Base-by-base conservation (phyloP, 805 yeast species). In the Clavispora carvajalis region DNA sequence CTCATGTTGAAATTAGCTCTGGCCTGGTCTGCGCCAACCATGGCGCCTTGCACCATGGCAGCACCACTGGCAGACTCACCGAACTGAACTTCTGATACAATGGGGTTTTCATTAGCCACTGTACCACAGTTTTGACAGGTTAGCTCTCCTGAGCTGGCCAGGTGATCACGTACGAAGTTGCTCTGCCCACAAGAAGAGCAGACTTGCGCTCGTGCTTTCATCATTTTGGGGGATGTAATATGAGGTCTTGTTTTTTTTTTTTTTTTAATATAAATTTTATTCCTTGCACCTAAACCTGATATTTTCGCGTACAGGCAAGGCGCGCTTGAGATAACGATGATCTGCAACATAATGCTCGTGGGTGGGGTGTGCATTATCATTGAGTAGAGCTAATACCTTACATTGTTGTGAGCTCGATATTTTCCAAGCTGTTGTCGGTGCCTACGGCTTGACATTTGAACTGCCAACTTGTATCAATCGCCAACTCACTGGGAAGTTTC, bases 51-150 rank as follows among this genome's bases (percentile, higher is more conserved):
- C 1, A 93, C 96, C 37, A 85, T 79, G 25, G 99, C 96, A 11
- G 96, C 97, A 52, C 99, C 99, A 19, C 83, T 74, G 15, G 95
- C 74, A 2, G 90, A 75, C 56, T 95, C 99, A 33, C 95, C 93
- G 65, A 90, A 93, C 10, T 93, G 85, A 39, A 95, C 93, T 58
- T 93, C 99, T 7, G 95, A 81, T 9, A 95, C 98, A 49, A 93
- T 91, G 16, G 95, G 95, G 53, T 88, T 85, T 57, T 90, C 98
- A 48, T 88, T 95, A 43, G 77, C 76, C 22, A 93, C 97, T 16
- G 79, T 67, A 60, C 97, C 97, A 77, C 99, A 93, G 24, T 63
- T 59, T 29, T 73, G 69, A 69, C 99, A 93, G 10, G 88, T 82
- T 22, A 86, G 58, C 60, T 88, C 96, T 2, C 85, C 82, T 4